Percentiles rank a stretch among this genome's conserved stretches.
These are phyloP conservation scores for Mucor velutinosus DNA, from an alignment of 371 early-diverging fungal genomes.

Conservation along the genomic window DNA sequence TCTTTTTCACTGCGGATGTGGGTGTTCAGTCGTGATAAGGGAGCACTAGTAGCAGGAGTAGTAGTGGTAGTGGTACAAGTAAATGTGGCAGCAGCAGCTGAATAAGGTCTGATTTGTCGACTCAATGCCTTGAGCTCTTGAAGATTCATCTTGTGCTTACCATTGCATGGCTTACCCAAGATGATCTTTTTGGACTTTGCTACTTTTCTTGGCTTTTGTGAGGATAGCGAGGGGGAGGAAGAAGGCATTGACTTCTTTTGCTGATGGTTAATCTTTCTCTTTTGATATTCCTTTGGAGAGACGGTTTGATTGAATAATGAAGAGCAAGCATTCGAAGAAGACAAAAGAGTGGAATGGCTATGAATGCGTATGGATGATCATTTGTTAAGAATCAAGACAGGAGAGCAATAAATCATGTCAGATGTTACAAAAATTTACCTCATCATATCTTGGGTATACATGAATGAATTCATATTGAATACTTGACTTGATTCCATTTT, in stretches of 20 bases:
- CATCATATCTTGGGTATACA: slow-evolving; percentile 5
- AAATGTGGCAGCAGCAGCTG: background rate
- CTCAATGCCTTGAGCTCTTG: slow-evolving; percentile 25
- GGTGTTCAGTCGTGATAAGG: background rate
- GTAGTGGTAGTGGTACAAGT: background rate
- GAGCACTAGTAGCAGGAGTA: background rate
- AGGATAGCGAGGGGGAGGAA: background rate
- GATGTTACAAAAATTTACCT: background rate
- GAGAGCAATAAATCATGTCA: background rate
- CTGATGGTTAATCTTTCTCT: background rate
- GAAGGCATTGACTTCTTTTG: background rate
- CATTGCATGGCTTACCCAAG: slow-evolving; percentile 10
- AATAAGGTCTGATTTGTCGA: slow-evolving; percentile 18
- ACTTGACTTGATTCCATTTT: slow-evolving; percentile 4
- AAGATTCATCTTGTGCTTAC: slow-evolving; percentile 24
- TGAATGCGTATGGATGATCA: background rate
- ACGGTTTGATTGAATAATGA: background rate
- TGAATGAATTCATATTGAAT: slow-evolving; percentile 13
- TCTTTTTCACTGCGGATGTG: background rate
- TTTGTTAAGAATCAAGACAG: background rate
- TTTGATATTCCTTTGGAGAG: slow-evolving; percentile 18
- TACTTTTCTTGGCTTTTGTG: slow-evolving; percentile 2
- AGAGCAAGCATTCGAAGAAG: background rate
- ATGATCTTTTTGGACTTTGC: slow-evolving; percentile 16
- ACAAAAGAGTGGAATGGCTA: background rate